phyloP scores from a whole-genome alignment of 805 yeast genomes.

The Blastobotrys mokoenaii region DNA sequence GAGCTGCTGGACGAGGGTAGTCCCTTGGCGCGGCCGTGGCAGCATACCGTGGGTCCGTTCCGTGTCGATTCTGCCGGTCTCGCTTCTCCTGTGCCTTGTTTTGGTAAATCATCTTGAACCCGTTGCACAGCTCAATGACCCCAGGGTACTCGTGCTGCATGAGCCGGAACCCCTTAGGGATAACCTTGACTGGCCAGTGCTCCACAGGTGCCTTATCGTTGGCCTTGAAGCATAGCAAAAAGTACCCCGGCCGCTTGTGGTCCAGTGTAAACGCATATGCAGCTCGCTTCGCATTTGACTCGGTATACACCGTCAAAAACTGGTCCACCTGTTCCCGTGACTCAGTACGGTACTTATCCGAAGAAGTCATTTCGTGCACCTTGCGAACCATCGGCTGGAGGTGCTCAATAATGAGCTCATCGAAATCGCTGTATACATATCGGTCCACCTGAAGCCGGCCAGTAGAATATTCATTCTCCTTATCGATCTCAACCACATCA shows the following conservation, averaged over 20 bases:
- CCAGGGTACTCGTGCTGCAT: slow-evolving; percentile 81
- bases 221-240: slow-evolving; percentile 76
- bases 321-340: slow-evolving; percentile 69
- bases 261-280: slow-evolving; percentile 88
- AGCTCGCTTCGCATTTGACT: slow-evolving; percentile 72
- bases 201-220: slow-evolving; percentile 40
- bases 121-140: slow-evolving; percentile 82
- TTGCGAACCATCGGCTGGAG: slow-evolving; percentile 75
- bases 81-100: background rate
- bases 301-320: slow-evolving; percentile 82
- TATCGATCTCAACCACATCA: slow-evolving; percentile 69
- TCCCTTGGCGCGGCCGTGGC: background rate
- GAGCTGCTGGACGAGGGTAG: background rate
- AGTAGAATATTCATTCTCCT: slow-evolving; percentile 52
- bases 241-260: slow-evolving; percentile 91
- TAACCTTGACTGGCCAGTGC: slow-evolving; percentile 87
- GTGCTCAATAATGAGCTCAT: slow-evolving; percentile 84
- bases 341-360: slow-evolving; percentile 85
- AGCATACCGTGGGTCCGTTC: background rate
- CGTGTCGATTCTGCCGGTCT: background rate
- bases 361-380: slow-evolving; percentile 69
- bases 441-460: slow-evolving; percentile 63
- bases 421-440: slow-evolving; percentile 73
- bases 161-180: slow-evolving; percentile 76
- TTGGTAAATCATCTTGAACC: slow-evolving; percentile 62